Evolutionary conservation across 1,284 basidiomycete genomes (phyloP).

Genomic region (Cryptococcus neoformans): DNA sequence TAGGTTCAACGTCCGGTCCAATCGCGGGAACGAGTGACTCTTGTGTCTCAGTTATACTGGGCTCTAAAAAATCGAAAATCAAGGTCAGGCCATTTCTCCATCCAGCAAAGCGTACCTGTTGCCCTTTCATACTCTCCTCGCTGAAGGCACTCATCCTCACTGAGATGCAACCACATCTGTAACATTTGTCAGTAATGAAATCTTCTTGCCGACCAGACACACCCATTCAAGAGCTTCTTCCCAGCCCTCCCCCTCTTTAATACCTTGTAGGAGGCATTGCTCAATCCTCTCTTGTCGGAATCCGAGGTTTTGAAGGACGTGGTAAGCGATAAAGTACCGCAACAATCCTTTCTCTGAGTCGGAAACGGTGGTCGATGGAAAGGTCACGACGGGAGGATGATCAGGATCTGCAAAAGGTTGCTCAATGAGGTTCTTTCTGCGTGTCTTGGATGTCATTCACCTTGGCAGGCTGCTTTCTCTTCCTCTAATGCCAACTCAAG

Average conservation of each 20-base stretch:
- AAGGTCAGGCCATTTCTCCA: not conserved
- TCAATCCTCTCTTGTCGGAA: constrained; percentile 61
- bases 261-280: constrained; percentile 50
- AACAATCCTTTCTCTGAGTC: constrained; percentile 65
- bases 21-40: not conserved
- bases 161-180: constrained; percentile 67
- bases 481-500: constrained; percentile 46
- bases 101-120: constrained; percentile 17
- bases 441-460: not conserved
- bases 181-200: constrained; percentile 8
- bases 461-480: constrained; percentile 30
- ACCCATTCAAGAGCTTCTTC: constrained; percentile 96
- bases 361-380: constrained; percentile 3
- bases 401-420: not conserved
- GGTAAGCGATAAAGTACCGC: constrained; percentile 74
- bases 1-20: not conserved
- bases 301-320: constrained; percentile 77
- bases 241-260: constrained; percentile 60
- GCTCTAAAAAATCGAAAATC: not conserved
- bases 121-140: constrained; percentile 28
- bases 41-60: not conserved
- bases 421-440: not conserved
- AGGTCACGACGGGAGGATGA: not conserved
- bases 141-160: constrained; percentile 59
- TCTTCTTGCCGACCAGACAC: constrained; percentile 26